Evolutionary conservation across 306 rosid species (phyloP).

Genomic region (Pueraria montana): DNA sequence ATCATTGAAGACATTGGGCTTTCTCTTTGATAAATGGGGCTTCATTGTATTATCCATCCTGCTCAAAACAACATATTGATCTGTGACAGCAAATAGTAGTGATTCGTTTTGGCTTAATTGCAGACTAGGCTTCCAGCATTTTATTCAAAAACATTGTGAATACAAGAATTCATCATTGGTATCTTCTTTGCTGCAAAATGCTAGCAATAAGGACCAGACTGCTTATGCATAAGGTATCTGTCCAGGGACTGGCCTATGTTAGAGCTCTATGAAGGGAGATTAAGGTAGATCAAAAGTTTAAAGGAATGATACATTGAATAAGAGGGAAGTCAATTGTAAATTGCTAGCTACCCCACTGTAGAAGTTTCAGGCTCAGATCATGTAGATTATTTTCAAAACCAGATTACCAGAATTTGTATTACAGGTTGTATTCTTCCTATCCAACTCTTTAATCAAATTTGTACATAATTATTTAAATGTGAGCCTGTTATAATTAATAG

Average conservation of each 20-base stretch:
- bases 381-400: not conserved
- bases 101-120: not conserved
- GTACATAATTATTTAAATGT: not conserved
- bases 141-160: not conserved
- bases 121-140: not conserved
- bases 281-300: too few relatives aligned
- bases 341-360: not conserved
- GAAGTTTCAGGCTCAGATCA: slow-evolving; percentile 1
- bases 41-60: too few relatives aligned
- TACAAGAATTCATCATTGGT: not conserved
- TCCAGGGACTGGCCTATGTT: too few relatives aligned
- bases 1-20: not conserved
- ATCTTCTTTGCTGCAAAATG: not conserved
- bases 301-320: too few relatives aligned
- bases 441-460: not conserved
- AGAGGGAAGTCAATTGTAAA: not conserved
- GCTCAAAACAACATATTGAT: too few relatives aligned
- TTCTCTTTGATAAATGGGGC: too few relatives aligned
- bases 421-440: too few relatives aligned
- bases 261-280: too few relatives aligned
- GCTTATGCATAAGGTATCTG: too few relatives aligned
- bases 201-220: not conserved
- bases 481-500: not conserved
- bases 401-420: too few relatives aligned
- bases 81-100: too few relatives aligned